Percentiles rank a stretch among this genome's conserved stretches.
These are phyloP conservation scores for Sicyos edulis DNA, from an alignment of 306 rosid species.

Conservation along the genomic window DNA sequence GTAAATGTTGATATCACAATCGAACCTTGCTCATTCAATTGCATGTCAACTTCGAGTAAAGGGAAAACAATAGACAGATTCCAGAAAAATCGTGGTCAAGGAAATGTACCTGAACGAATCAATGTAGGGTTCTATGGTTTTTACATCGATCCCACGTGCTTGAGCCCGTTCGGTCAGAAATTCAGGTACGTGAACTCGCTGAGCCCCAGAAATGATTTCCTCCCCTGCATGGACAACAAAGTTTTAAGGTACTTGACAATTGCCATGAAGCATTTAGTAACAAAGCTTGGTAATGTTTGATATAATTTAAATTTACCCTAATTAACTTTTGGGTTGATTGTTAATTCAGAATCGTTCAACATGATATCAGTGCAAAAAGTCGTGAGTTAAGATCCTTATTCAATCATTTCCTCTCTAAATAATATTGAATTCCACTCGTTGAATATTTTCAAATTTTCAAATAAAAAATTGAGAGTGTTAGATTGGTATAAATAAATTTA, in stretches of 20 bases:
- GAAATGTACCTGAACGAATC: conserved; percentile 75
- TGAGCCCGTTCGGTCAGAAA: conserved; percentile 66
- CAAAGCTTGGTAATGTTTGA: no score
- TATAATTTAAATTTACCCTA: no score
- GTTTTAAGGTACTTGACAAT: background rate
- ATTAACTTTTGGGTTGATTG: no score
- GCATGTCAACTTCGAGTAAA: background rate
- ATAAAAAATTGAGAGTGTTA: no score
- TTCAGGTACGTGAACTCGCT: conserved; percentile 79
- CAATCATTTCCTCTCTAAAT: no score
- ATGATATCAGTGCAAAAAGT: no score
- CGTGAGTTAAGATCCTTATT: no score
- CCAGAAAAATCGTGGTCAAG: background rate
- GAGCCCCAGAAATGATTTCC: conserved; percentile 96
- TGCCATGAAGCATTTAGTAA: background rate
- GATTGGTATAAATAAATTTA: no score
- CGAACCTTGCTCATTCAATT: background rate
- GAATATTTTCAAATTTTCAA: no score
- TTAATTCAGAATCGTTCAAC: no score
- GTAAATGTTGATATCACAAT: background rate
- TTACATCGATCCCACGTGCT: conserved; percentile 69
- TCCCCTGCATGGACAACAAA: conserved; percentile 47
- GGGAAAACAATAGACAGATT: background rate
- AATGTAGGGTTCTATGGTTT: conserved; percentile 63
- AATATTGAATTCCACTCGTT: no score